Base-by-base conservation (phyloP, 1,139 yeast species). In the Pneumocystis canis region DNA sequence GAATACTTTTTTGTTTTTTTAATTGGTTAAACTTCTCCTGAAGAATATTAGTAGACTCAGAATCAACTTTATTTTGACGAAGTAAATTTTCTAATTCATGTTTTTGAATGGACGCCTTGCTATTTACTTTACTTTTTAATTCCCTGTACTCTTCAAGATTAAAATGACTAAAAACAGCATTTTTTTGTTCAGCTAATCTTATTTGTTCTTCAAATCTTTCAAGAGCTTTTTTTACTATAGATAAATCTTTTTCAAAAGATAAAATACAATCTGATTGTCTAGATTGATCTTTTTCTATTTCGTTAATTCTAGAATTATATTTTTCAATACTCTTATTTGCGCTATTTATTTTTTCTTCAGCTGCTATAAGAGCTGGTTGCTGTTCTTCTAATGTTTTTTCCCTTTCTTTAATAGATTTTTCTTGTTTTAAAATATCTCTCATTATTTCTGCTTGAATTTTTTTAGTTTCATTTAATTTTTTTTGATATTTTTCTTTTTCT, bases 81-180 rank as follows among this genome's bases (percentile, higher is more conserved):
- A 62, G 60, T 9, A 68, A 61, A 30, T 67, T 67, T 33, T 68
- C 70, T 47, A 73, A 62, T n/a, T 69, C 67, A 4, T 71, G 64
- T 62, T 70, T 73, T 62, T 72, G 71, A 4, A 65, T 60, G 14
- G 73, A 68, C 0, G 74, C 71, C 58, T 65, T 68, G 39, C 65
- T 67, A 59, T 69, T 70, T 65, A 82, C 88, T 63, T 76, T 70
- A 25, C 82, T 82, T 69, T 88, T 80, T 65, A 89, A 75, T 1
- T 65, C 59, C 61, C 84, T 84, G 71, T 89, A 89, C 63, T 84
- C 84, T 33, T 76, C 73, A 58, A 82, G 77, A 47, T 82, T 86
- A 16, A 78, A 82, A 0, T 79, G 76, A 1, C 83, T 76, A 28
- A 85, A 70, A 28, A 77, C 74, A 37, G 68, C 69, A 1, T 74